Evolutionary conservation across 164 flowering plant genomes (phyloP).

Genomic region (Hamamelis virginiana): DNA sequence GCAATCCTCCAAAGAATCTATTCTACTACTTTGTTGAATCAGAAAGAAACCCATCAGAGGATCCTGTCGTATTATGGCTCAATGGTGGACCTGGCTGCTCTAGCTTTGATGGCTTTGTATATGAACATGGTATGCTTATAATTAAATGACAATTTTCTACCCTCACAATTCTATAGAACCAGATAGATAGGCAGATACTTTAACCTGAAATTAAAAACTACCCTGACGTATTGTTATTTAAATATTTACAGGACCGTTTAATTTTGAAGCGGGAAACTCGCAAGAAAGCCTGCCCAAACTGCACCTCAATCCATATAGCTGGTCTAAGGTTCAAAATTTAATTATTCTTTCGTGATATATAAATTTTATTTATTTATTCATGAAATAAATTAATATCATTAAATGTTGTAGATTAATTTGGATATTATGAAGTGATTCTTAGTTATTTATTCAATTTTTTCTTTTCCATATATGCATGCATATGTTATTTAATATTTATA

Average conservation of each 20-base stretch:
- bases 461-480: too few species aligned
- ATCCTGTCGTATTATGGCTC: slow-evolving; percentile 44
- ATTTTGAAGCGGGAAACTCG: slow-evolving; percentile 25
- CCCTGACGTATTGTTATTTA: too few species aligned
- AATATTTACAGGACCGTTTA: slow-evolving; percentile 37
- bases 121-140: slow-evolving; percentile 38
- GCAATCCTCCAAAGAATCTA: slow-evolving; percentile 19
- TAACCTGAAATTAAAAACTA: too few species aligned
- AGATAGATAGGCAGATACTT: too few species aligned
- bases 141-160: too few species aligned
- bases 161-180: background rate
- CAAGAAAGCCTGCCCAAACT: slow-evolving; percentile 25
- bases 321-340: slow-evolving; percentile 59
- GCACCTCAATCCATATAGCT: slow-evolving; percentile 39
- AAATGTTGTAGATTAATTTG: too few species aligned
- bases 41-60: slow-evolving; percentile 29
- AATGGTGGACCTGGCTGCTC: slow-evolving; percentile 51
- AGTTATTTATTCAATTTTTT: too few species aligned
- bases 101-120: slow-evolving; percentile 42
- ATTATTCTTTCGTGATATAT: too few species aligned
- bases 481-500: too few species aligned
- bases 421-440: too few species aligned
- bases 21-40: slow-evolving; percentile 39
- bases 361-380: too few species aligned
- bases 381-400: too few species aligned